These are phyloP conservation scores for Solanum paucissectum DNA, from an alignment of 257 asterid genomes.

Conservation along the genomic window DNA sequence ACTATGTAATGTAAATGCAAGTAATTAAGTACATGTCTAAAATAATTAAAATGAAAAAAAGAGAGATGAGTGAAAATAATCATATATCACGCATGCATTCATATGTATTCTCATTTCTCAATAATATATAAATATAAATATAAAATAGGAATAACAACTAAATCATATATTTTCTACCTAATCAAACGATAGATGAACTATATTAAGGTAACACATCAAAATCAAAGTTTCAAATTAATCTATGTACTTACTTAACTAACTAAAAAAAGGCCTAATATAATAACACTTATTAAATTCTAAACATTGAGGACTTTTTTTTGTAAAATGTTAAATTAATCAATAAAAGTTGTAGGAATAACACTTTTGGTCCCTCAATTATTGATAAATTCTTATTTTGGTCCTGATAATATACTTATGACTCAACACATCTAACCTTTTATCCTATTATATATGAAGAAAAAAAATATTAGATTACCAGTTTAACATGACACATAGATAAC, in stretches of 20 bases:
- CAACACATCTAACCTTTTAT: neutral
- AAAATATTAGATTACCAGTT: accelerated
- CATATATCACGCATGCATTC: neutral
- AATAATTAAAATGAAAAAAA: neutral
- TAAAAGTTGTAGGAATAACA: neutral
- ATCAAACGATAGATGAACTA: neutral
- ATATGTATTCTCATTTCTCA: neutral
- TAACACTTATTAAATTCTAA: neutral
- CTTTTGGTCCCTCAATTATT: neutral
- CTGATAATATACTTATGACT: neutral
- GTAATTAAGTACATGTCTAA: neutral
- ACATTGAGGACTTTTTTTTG: neutral
- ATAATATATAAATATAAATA: neutral
- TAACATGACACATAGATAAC: neutral
- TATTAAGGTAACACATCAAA: neutral
- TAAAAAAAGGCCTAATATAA: neutral
- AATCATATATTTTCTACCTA: neutral
- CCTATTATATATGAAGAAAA: neutral
- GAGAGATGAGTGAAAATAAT: neutral
- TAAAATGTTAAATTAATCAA: neutral
- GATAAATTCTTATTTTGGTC: neutral
- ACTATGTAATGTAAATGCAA: neutral
- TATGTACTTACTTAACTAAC: neutral
- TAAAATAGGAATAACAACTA: neutral
- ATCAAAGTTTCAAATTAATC: neutral